Evolutionary conservation across 176 grass and related monocot genomes (phyloP).

Genomic region (Chloris gayana): DNA sequence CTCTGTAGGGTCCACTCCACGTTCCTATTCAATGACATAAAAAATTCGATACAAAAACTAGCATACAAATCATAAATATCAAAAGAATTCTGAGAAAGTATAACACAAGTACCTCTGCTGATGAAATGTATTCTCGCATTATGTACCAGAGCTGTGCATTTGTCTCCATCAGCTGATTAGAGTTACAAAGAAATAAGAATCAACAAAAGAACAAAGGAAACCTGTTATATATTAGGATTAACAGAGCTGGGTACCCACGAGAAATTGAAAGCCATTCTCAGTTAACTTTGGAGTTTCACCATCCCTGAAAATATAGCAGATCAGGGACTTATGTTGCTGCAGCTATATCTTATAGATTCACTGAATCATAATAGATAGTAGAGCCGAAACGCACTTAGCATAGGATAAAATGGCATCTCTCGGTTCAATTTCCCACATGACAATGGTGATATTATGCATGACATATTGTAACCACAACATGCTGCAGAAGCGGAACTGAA

Average conservation of each 20-base stretch:
- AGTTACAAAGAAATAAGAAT: not conserved
- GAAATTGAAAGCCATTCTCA: slow-evolving; percentile 97
- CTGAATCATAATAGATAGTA: slow-evolving; percentile 13
- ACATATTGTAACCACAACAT: not conserved
- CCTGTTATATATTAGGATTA: slow-evolving; percentile 25
- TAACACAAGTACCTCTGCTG: slow-evolving; percentile 71
- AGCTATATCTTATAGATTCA: slow-evolving; percentile 13
- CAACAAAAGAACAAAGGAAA: slow-evolving; percentile 32
- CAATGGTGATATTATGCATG: not conserved
- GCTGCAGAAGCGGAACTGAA: slow-evolving; percentile 1
- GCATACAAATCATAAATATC: slow-evolving; percentile 25
- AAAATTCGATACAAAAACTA: slow-evolving; percentile 29
- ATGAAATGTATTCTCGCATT: slow-evolving; percentile 98
- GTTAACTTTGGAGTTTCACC: slow-evolving; percentile 84
- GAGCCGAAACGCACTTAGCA: slow-evolving; percentile 8
- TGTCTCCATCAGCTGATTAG: slow-evolving; percentile 90
- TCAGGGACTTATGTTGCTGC: slow-evolving; percentile 16
- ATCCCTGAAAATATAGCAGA: slow-evolving; percentile 64
- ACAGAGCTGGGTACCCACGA: slow-evolving; percentile 47
- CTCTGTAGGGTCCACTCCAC: slow-evolving; percentile 81
- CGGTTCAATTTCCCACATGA: not conserved
- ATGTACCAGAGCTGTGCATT: slow-evolving; percentile 97
- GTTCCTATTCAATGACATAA: slow-evolving; percentile 60
- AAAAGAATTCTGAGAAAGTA: slow-evolving; percentile 29
- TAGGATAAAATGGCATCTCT: not conserved